Base-by-base conservation (phyloP, 192 early-diverging fungal species). In the Phlyctochytrium bullatum region DNA sequence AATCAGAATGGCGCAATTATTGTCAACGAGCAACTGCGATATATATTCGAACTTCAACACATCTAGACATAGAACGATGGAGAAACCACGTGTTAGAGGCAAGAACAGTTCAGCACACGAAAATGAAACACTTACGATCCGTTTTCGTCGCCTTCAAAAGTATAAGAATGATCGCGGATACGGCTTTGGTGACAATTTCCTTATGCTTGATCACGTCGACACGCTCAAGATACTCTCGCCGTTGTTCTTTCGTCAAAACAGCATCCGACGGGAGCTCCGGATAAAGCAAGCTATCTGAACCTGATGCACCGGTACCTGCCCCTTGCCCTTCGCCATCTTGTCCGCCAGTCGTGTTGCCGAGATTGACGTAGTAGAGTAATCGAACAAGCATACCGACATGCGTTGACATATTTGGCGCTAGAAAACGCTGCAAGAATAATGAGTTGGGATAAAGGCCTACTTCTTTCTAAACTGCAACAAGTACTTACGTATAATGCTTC, bases 1-100 rank as follows among this genome's bases (percentile, higher is more conserved):
- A 32, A 94, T 84, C 3, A 94, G 67, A 32, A 94, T 83, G n/a
- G 91, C 75, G 40, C 90, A 89, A 52, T 90, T 91, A 24, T 91
- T 92, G 69, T 94, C 92, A 24, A 93, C 82, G 28, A 94, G 78
- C 1, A 91, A 76, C 62, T 91, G 89, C 2, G 84, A 86, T 12
- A 93, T 71, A 72, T 93, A 87, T 73, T 94, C 90, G 73, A 87
- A 91, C 59, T 88, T 88, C 34, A 93, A 65, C 12, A 77, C 77
- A 73, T 91, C 88, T 91, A 51, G 3, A 61, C n/a, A n/a, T n/a
- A n/a, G n/a, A n/a, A n/a, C n/a, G n/a, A n/a, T n/a, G n/a, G n/a
- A 10, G 63, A 31, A n/a, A 34, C 60, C 20, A 65, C 51, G 30
- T 31, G 29, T 31, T 20, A 70, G 32, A 1, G 3, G 31, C 30